Base-by-base conservation (phyloP, 2,329 filamentous ascomycete species). In the Coleophoma crateriformis region DNA sequence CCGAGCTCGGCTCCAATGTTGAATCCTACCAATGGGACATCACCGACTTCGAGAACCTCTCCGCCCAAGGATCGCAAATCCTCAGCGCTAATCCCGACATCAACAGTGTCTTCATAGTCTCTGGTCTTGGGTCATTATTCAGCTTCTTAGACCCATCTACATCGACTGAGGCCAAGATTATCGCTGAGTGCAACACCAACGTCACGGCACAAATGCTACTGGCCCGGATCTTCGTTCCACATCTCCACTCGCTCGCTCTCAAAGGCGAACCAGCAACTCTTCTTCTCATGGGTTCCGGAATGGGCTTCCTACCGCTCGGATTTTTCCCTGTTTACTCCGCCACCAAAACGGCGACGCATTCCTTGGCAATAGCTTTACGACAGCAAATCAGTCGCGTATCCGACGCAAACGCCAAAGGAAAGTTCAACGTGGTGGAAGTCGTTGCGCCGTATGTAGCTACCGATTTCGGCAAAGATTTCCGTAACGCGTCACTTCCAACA, bases 361-460 rank as follows among this genome's bases (percentile, higher is more conserved):
- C 52, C 3, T 53, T 65, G 37, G 47, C 53, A n/a, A 58, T 63
- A 20, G 46, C 53, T 7, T 47, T 67, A 4, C 50, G 61, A 1
- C 50, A 58, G 27, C 54, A 63, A 41, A 44, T 67, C 2, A 27
- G 27, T 27, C 27, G 27, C 27, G 8, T 27, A 7, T 4, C 27
- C 8, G 27, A 27, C 27, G 6, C 27, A 7, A 27, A 27, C 8
- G 49, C 46, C 14, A 54, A 48, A 33, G 56, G 47, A 17, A 65
- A 61, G 46, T 50, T 66, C 42, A 56, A 55, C 13, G 50, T 67
- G 17, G 55, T 63, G 3, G 64, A 67, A 48, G 56, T 67, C 20
- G 57, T 60, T 0, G 63, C 65, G 8, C 65, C 64, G 7, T 67
- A 67, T 47, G 58, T 64, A 7, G 64, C 62, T 15, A 68, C 67